A percentile compares a stretch with the other conserved stretches of the same genome.
phyloP scores from a whole-genome alignment of 768 basidiomycete species.

The Candolleomyces efflorescens region DNA sequence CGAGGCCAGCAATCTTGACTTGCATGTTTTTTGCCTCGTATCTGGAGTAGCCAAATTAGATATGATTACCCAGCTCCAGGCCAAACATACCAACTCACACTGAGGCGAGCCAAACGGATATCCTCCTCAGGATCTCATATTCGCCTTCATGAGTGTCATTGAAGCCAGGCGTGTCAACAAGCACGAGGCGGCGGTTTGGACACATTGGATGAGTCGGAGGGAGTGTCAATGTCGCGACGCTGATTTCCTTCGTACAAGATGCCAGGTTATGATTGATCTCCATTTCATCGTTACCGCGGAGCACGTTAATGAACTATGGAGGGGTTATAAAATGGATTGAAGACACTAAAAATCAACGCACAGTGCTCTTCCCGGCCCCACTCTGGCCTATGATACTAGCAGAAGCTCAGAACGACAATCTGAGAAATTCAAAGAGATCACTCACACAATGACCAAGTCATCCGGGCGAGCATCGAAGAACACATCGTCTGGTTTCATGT shows the following conservation, averaged over 20 bases:
- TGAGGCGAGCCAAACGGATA: slow-evolving; percentile 20
- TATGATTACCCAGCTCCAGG: not conserved
- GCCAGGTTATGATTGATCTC: not conserved
- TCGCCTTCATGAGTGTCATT: slow-evolving; percentile 20
- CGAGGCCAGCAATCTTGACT: slow-evolving; percentile 9
- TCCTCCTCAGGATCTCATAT: slow-evolving; percentile 17
- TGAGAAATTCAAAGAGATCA: not conserved
- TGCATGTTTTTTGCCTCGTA: slow-evolving; percentile 2
- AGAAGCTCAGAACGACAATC: not conserved
- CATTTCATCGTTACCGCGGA: not conserved
- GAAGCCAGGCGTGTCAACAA: slow-evolving; percentile 27
- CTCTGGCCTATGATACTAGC: not conserved
- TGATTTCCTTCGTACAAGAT: not conserved
- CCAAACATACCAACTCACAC: slow-evolving; percentile 10
- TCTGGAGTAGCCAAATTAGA: not conserved
- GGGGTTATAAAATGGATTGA: not conserved
- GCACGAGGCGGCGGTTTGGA: slow-evolving; percentile 9
- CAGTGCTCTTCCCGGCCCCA: slow-evolving; percentile 6
- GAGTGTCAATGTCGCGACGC: not conserved
- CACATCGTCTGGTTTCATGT: too few species aligned
- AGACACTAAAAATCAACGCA: not conserved
- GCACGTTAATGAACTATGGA: not conserved
- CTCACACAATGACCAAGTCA: not conserved
- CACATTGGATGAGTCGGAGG: not conserved
- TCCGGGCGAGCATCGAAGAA: not conserved